Base-by-base conservation (phyloP, 2,329 filamentous ascomycete genomes). In the Ophiostoma sp. region DNA sequence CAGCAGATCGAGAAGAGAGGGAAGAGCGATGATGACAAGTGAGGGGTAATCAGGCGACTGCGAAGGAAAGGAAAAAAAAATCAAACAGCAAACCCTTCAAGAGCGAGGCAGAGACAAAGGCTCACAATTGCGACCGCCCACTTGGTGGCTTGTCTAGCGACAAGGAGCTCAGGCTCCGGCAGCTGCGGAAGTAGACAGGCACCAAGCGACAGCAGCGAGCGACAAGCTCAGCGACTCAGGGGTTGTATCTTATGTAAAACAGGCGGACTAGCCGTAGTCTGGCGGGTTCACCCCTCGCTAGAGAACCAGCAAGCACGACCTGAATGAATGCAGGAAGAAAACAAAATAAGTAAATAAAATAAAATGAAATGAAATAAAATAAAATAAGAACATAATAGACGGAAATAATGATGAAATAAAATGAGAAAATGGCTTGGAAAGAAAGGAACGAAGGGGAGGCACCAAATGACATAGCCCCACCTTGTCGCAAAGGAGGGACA, bases 221-320 rank as follows among this genome's bases (percentile, higher is more conserved):
- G 18, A 14, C 41, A 65, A 65, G 45, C 40, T 63, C 16, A 65
- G 44, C 44, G 64, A 65, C 44, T 47, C 44, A 52, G 64, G 64
- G 44, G 64, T 40, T 65, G 44, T n/a, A n/a, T n/a, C n/a, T n/a
- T n/a, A n/a, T n/a, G n/a, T 40, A 47, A 1, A 16, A 16, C n/a
- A 47, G 14, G 45, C 14, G 45, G 12, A 12, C 45, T 47, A 47
- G 45, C 45, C 27, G 40, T 42, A 16, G 38, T 27, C 14, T 63
- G n/a, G 42, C 42, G 14, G 63, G 63, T 12, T 27, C 47, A 47
- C 64, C 64, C 64, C 64, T 65, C 44, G 64, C 64, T 65, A 65
- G 9, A 27, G 7, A 7, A 12, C 3, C 27, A 27, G 27, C 27
- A 27, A 27, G 27, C 27, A 27, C 27, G 27, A 27, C 27, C 27